Base-by-base conservation (phyloP, 371 early-diverging fungal genomes). In the Nematocida homosporus region DNA sequence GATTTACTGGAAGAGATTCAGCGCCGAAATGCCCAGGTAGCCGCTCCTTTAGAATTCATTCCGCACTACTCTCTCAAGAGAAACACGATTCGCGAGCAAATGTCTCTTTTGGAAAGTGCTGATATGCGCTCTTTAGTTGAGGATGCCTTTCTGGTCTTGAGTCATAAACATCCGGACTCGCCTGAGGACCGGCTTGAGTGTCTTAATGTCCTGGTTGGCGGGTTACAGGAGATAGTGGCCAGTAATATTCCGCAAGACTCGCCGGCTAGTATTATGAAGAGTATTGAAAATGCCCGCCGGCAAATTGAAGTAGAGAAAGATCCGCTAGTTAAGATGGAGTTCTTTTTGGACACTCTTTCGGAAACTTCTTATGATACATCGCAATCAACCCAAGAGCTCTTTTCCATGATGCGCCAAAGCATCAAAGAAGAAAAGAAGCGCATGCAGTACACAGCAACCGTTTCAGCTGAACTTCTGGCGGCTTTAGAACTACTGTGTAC, bases 1-100 rank as follows among this genome's bases (percentile, higher is more conserved):
- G 84, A 84, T 60, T 57, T 84, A 42, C 38, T 77, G 1, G 79
- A 84, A 55, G 84, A 84, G 59, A 80, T 84, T 47, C 25, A 76
- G 18, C 18, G 80, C 59, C 68, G 82, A 64, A 54, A 44, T 29
- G 48, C 42, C 6, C 20, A 55, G 3, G 68, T 61, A 2, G 37
- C 34, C 13, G 2, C 8, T 42, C 8, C 66, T 54, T 30, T 59
- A 16, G 65, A 47, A 40, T 47, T 63, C 23, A 34, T 38, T 13
- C 53, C 56, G 10, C 35, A 59, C 3, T 77, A 66, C 38, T 38
- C 56, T 0, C 48, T 59, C 16, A 61, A 75, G 37, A 53, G 79
- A 50, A 78, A 69, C 18, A 34, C 42, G 1, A 78, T 81, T 56
- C 27, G 72, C 5, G 77, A 72, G 27, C 80, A 80, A 55, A 59